Conservation (phyloP, 768 basidiomycete species). For the Exsudoporus frostii region DNA sequence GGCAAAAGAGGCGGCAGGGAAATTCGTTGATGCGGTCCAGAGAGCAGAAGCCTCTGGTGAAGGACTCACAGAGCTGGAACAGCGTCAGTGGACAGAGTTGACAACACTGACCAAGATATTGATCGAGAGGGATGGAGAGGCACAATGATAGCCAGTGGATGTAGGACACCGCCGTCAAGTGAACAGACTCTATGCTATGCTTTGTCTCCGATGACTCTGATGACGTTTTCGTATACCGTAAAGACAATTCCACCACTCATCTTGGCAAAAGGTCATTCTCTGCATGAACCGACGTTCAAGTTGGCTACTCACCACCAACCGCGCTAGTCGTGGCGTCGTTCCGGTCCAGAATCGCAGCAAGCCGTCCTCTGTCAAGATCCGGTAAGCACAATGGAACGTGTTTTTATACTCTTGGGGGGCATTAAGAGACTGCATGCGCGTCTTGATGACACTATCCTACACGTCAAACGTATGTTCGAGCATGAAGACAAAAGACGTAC, state of each 20-base stretch:
- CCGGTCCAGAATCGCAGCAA: slow-evolving; percentile 94
- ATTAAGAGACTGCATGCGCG: slow-evolving; percentile 92
- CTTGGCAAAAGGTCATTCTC: slow-evolving; percentile 37
- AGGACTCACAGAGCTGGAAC: slow-evolving; percentile 14
- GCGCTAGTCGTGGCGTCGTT: slow-evolving; percentile 82
- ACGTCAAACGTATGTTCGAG: neutral
- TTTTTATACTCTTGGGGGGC: slow-evolving; percentile 86
- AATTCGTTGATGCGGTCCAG: slow-evolving; percentile 13
- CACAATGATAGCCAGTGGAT: neutral
- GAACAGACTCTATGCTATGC: slow-evolving; percentile 8
- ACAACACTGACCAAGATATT: slow-evolving; percentile 17
- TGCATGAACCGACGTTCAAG: neutral
- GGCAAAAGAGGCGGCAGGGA: slow-evolving; percentile 2
- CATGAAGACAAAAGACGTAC: slow-evolving; percentile 37
- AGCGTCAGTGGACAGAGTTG: slow-evolving; percentile 18
- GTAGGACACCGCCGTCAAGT: neutral
- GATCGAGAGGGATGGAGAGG: slow-evolving; percentile 9
- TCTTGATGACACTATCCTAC: slow-evolving; percentile 81
- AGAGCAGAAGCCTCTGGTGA: slow-evolving; percentile 9
- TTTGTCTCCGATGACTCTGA: slow-evolving; percentile 43
- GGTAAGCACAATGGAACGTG: slow-evolving; percentile 92
- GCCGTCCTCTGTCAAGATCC: slow-evolving; percentile 93
- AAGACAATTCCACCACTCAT: slow-evolving; percentile 92
- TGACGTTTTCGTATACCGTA: slow-evolving; percentile 84
- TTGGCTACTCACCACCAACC: slow-evolving; percentile 66